Evolutionary conservation across 345 rosid species (phyloP), one percentile per base, ranked within the genome.

Genomic region (Leavenworthia alabamica): DNA sequence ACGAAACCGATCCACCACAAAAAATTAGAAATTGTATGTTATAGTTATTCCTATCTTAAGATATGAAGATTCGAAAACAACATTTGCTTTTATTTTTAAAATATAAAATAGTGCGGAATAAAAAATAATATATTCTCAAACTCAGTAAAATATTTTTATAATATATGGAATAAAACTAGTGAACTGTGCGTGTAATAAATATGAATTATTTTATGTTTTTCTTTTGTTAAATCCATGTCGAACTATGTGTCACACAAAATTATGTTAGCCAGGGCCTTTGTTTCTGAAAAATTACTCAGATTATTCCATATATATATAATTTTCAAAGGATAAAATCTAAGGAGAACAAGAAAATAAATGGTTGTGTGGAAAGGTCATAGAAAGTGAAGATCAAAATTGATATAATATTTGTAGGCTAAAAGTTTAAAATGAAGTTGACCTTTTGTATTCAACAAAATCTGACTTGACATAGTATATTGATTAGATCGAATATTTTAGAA

Each of bases 401-500:
- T 62, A 63, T 62, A 28, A 29, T 32, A 10, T 27, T 54, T 60
- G 54, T 60, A 42, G 27, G 62, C 35, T 45, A 54, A 54, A 62
- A 35, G 44, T 36, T n/a, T 13, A 36, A 27, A 27, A 53, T 44
- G 15, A 62, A 61, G 68, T 62, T 55, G 58, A 70, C 74, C 35
- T 39, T 60, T 60, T 32, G 49, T 51, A 60, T 59, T 42, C 32
- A 52, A 26, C 44, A 17, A 46, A 43, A 70, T 37, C n/a, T 45
- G 68, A 62, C 74, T 54, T 70, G 74, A 54, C 57, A 46, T 70
- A 13, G 46, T 45, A 27, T 26, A 53, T 28, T 53, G 73, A 69
- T 69, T 61, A 69, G 67, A 42, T 61, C 73, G 73, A 69, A 69
- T 69, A 69, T 53, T 42, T 14, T 45, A 19, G 23, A 47, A 37